Evolutionary conservation across 164 flowering plant genomes (phyloP).

Genomic region (Vitis labrusca): DNA sequence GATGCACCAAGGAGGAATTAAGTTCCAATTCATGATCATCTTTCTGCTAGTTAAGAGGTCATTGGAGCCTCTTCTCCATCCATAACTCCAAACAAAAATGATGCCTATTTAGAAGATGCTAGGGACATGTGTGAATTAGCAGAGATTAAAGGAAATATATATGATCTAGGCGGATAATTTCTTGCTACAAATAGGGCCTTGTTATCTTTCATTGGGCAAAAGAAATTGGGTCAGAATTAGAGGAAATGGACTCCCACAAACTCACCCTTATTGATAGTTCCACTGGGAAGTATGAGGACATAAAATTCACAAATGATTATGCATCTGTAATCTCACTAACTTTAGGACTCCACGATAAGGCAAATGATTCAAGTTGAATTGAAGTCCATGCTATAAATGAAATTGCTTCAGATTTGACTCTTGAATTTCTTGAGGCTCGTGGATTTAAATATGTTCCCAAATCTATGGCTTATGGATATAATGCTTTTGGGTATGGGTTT

Average conservation of each 20-base stretch:
- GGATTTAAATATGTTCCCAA: constrained; percentile 65
- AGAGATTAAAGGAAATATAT: constrained; percentile 41
- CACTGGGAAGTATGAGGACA: constrained; percentile 60
- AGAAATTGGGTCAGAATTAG: constrained; percentile 55
- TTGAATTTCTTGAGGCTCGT: constrained; percentile 46
- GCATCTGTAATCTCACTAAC: constrained; percentile 66
- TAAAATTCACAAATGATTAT: constrained; percentile 68
- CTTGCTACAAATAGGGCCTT: constrained; percentile 80
- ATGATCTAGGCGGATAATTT: constrained; percentile 89
- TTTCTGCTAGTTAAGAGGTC: constrained; percentile 29
- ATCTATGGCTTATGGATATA: constrained; percentile 77
- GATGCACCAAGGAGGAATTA: constrained; percentile 15
- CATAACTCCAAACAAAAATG: constrained; percentile 29
- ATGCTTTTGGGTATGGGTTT: constrained; percentile 84
- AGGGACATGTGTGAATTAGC: no score
- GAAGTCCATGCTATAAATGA: constrained; percentile 70
- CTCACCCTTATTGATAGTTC: constrained; percentile 61
- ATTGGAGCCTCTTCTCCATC: constrained; percentile 34
- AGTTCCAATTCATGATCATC: constrained; percentile 23
- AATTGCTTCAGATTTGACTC: constrained; percentile 58
- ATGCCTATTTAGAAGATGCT: constrained; percentile 39
- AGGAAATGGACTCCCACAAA: constrained; percentile 74
- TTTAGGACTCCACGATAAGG: constrained; percentile 71
- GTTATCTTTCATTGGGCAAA: constrained; percentile 66
- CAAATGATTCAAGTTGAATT: constrained; percentile 45